Evolutionary conservation across 164 flowering plant genomes (phyloP).

Genomic region (Tinospora cordifolia): DNA sequence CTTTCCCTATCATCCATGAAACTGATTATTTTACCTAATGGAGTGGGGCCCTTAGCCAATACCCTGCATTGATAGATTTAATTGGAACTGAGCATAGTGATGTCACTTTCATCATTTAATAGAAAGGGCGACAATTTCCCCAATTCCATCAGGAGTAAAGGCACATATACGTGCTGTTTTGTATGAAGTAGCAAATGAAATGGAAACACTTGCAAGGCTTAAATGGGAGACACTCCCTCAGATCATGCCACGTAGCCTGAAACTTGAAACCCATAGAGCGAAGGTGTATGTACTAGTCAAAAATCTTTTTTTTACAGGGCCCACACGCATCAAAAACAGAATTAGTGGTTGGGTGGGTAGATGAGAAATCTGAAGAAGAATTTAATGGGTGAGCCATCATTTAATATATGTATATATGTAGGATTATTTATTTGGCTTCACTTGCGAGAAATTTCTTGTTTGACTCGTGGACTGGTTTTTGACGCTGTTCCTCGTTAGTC

Average conservation of each 20-base stretch:
- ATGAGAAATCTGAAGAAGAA: neutral
- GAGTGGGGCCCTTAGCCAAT: neutral
- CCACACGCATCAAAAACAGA: neutral
- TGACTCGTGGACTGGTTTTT: neutral
- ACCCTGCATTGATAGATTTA: neutral
- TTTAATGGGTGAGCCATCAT: neutral
- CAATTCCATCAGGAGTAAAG: too few species aligned
- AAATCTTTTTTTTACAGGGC: neutral
- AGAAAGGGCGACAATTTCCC: neutral
- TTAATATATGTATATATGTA: neutral
- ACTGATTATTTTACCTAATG: neutral
- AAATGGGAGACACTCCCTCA: neutral
- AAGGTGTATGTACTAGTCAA: neutral
- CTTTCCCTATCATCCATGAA: neutral
- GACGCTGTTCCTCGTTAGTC: neutral
- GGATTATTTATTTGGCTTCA: neutral
- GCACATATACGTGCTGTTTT: too few species aligned
- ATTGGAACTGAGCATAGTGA: neutral
- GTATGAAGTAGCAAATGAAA: too few species aligned
- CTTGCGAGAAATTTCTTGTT: neutral
- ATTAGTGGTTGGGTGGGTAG: constrained; percentile 4
- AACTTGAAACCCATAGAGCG: too few species aligned
- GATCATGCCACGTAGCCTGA: neutral
- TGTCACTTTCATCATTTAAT: neutral
- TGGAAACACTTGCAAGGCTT: too few species aligned